Evolutionary conservation across 495 filamentous ascomycete genomes (phyloP).

Genomic region (Tuber microsphaerosporum): DNA sequence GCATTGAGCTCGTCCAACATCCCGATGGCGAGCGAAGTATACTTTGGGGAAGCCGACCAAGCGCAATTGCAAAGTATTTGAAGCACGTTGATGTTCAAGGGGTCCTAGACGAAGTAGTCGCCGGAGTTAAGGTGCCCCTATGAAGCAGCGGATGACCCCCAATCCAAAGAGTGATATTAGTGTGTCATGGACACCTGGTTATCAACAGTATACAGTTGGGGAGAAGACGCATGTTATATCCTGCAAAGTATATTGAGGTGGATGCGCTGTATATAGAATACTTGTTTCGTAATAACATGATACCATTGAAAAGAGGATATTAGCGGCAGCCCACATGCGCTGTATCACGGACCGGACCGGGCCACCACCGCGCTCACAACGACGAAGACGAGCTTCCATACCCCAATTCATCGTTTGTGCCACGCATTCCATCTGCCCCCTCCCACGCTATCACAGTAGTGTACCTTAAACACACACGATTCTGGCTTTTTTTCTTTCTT

Average conservation of each 20-base stretch:
- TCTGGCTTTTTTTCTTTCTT: neutral
- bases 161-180: constrained; percentile 5
- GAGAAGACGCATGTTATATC: neutral
- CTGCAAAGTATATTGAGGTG: neutral
- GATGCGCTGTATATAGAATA: neutral
- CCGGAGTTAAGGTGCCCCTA: constrained; percentile 61
- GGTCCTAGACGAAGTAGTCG: constrained; percentile 76
- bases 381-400: neutral
- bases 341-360: neutral
- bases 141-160: constrained; percentile 42
- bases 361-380: neutral
- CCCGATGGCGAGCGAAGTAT: constrained; percentile 74
- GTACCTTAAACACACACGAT: neutral
- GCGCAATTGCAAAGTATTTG: constrained; percentile 58
- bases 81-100: constrained; percentile 63
- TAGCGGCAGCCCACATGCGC: neutral
- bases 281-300: neutral
- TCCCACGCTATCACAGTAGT: neutral
- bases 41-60: constrained; percentile 81
- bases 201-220: constrained; percentile 17
- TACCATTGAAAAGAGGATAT: neutral
- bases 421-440: neutral
- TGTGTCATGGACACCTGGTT: constrained; percentile 14
- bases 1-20: constrained; percentile 56
- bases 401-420: neutral